Conservation (phyloP, 441 rosid genomes). For the Melastoma candidum region DNA sequence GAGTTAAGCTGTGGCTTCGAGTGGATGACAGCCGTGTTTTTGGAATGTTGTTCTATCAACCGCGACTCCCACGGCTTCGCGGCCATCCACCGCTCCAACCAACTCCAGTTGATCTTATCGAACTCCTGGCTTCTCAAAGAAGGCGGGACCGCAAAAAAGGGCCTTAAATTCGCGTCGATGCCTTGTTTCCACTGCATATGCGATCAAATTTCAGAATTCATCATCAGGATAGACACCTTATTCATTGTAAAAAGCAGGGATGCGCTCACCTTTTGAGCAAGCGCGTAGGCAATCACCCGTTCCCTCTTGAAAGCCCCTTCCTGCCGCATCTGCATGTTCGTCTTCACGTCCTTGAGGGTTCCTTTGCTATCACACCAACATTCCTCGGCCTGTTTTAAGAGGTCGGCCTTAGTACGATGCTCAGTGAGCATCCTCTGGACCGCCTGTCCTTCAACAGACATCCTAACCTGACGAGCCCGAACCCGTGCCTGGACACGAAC, state of each 20-base stretch:
- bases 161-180: slow-evolving; percentile 34
- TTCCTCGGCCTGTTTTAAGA: slow-evolving; percentile 9
- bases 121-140: slow-evolving; percentile 42
- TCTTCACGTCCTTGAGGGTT: slow-evolving; percentile 21
- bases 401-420: slow-evolving; percentile 13
- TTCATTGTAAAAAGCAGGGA: neutral
- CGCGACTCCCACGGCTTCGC: slow-evolving; percentile 36
- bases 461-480: slow-evolving; percentile 25
- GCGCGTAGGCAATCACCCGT: slow-evolving; percentile 22
- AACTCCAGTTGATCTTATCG: slow-evolving; percentile 34
- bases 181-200: slow-evolving; percentile 68
- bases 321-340: slow-evolving; percentile 21
- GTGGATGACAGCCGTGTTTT: slow-evolving; percentile 28
- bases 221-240: neutral
- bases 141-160: slow-evolving; percentile 17
- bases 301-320: slow-evolving; percentile 24
- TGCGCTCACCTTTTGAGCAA: slow-evolving; percentile 30
- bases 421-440: slow-evolving; percentile 56
- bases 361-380: slow-evolving; percentile 19
- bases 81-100: slow-evolving; percentile 23
- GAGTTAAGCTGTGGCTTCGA: slow-evolving; percentile 22
- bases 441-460: slow-evolving; percentile 34
- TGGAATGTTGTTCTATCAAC: slow-evolving; percentile 51
- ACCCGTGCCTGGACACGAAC: slow-evolving; percentile 40
- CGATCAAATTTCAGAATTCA: slow-evolving; percentile 2